Percentiles rank a stretch among this genome's conserved stretches.
These are phyloP conservation scores for Isabelozyma gotoi DNA, from an alignment of 805 yeast species.

Conservation along the genomic window DNA sequence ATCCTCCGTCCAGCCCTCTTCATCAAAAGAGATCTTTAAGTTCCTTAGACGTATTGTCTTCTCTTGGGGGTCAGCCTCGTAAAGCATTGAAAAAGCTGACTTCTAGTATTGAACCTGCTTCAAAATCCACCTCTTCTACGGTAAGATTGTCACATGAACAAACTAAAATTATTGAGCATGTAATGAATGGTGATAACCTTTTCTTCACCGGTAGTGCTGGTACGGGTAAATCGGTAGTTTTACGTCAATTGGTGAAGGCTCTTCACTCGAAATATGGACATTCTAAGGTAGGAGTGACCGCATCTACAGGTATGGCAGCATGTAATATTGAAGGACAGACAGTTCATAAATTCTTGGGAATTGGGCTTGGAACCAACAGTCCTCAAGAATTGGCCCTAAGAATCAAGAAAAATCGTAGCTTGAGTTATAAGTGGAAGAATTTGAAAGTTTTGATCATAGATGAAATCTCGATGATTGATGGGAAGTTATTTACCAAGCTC, in stretches of 20 bases:
- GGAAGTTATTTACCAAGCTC: slow-evolving; percentile 69
- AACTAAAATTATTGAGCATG: slow-evolving; percentile 15
- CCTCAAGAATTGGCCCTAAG: slow-evolving; percentile 45
- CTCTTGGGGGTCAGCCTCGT: slow-evolving; percentile 17
- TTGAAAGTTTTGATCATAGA: slow-evolving; percentile 79
- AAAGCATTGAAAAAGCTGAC: slow-evolving; percentile 15
- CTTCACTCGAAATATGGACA: slow-evolving; percentile 44
- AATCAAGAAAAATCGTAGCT: slow-evolving; percentile 46
- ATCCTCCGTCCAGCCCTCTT: neutral
- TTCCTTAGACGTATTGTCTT: slow-evolving; percentile 16
- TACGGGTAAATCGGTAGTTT: slow-evolving; percentile 78
- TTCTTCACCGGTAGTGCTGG: slow-evolving; percentile 88
- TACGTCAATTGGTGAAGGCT: slow-evolving; percentile 60
- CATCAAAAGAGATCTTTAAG: slow-evolving; percentile 3
- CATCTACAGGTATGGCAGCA: slow-evolving; percentile 96
- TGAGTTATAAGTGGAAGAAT: slow-evolving; percentile 58
- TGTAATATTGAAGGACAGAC: slow-evolving; percentile 91
- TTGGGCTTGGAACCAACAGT: slow-evolving; percentile 71
- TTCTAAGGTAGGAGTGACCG: slow-evolving; percentile 76
- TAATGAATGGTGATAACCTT: slow-evolving; percentile 53
- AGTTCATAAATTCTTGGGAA: slow-evolving; percentile 79
- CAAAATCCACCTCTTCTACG: neutral
- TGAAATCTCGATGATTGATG: slow-evolving; percentile 94
- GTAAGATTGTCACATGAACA: slow-evolving; percentile 42
- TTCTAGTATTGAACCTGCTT: neutral